phyloP scores from a whole-genome alignment of 148 eudicot genomes.

The Cornus controversa region DNA sequence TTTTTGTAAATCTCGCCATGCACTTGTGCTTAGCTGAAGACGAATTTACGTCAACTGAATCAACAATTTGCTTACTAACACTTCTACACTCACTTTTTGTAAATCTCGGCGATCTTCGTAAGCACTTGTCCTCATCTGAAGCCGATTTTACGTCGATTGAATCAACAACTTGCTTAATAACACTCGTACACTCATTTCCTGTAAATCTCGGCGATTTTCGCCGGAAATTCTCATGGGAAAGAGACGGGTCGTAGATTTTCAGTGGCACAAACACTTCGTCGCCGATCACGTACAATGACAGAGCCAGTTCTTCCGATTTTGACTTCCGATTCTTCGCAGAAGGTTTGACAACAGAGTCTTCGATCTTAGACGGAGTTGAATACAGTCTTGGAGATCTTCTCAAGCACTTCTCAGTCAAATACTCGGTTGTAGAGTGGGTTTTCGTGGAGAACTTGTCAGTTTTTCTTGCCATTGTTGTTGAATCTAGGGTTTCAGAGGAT shows the following conservation, averaged over 20 bases:
- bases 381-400: neutral
- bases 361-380: neutral
- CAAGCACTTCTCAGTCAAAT: neutral
- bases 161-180: neutral
- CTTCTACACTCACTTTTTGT: neutral
- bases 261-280: neutral
- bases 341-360: neutral
- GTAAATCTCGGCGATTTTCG: neutral
- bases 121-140: neutral
- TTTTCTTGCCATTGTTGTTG: neutral
- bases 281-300: neutral
- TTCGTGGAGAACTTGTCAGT: neutral
- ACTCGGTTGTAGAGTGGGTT: neutral
- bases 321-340: neutral
- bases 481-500: neutral
- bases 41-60: neutral
- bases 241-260: neutral
- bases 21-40: neutral
- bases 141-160: neutral
- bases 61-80: neutral
- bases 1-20: neutral
- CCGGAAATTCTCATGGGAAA: neutral
- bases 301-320: neutral
- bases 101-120: neutral
- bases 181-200: neutral